Conservation (phyloP, 2,329 filamentous ascomycete species). For the Phoma sp. region DNA sequence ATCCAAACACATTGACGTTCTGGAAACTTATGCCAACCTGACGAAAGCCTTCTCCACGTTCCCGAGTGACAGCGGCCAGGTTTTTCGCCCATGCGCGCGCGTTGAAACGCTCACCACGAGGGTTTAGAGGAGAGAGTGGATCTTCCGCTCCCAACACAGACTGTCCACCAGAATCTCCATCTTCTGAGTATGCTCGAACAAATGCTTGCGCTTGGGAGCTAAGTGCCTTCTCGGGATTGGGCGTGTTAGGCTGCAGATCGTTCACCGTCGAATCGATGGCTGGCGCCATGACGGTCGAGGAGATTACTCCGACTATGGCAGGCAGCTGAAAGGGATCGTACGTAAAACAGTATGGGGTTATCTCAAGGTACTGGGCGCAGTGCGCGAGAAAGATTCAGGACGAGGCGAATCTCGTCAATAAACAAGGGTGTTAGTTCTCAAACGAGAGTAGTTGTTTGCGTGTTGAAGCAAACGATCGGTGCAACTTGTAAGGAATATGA, state of each 20-base stretch:
- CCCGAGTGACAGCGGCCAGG: background rate
- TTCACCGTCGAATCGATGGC: background rate
- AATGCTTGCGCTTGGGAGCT: background rate
- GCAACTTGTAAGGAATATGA: too few relatives aligned
- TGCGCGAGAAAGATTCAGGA: too few relatives aligned
- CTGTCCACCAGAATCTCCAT: background rate
- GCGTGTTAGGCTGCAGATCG: background rate
- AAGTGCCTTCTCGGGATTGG: background rate
- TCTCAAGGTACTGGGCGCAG: too few relatives aligned
- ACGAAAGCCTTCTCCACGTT: conserved; percentile 1
- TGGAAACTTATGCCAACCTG: conserved; percentile 6
- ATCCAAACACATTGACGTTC: conserved; percentile 6
- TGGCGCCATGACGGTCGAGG: background rate
- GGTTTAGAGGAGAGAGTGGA: background rate
- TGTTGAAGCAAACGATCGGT: too few relatives aligned
- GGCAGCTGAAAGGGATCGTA: background rate
- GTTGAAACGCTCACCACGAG: background rate
- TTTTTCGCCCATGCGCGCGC: background rate
- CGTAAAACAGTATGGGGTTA: background rate
- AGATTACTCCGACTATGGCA: background rate
- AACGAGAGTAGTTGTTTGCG: too few relatives aligned
- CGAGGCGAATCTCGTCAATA: too few relatives aligned
- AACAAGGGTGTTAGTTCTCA: too few relatives aligned
- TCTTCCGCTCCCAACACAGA: background rate
- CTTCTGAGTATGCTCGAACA: background rate